Evolutionary conservation across 257 asterid genomes (phyloP).

Genomic region (Nicotiana sylvestris): DNA sequence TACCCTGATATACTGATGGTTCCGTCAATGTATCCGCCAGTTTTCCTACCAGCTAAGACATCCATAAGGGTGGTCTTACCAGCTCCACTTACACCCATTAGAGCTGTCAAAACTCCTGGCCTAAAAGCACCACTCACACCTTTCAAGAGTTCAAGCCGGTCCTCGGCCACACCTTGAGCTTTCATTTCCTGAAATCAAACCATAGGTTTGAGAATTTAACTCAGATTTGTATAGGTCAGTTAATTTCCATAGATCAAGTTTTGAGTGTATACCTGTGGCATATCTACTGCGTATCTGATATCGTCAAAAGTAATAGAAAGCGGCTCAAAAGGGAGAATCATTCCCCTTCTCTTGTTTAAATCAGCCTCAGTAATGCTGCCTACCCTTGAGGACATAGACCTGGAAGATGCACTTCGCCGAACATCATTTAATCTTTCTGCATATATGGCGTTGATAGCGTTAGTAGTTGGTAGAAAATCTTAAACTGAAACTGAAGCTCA

Average conservation of each 20-base stretch:
- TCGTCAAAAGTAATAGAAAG: constrained; percentile 70
- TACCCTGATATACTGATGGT: constrained; percentile 63
- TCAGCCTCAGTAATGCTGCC: constrained; percentile 33
- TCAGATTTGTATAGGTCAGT: neutral
- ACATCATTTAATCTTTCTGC: constrained; percentile 33
- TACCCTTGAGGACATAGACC: constrained; percentile 40
- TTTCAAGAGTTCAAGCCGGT: constrained; percentile 58
- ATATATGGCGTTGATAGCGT: neutral
- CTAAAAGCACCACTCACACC: constrained; percentile 76
- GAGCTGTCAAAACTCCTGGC: constrained; percentile 79
- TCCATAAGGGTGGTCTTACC: constrained; percentile 84
- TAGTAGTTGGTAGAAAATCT: neutral
- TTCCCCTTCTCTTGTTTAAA: constrained; percentile 55
- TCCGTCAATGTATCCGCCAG: constrained; percentile 72
- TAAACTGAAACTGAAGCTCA: neutral
- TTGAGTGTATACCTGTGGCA: constrained; percentile 55
- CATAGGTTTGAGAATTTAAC: neutral
- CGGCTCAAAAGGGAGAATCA: constrained; percentile 81
- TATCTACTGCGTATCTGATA: constrained; percentile 66
- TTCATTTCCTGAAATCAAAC: constrained; percentile 56
- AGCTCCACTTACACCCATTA: constrained; percentile 86
- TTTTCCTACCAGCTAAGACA: constrained; percentile 78
- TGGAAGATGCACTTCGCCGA: constrained; percentile 33
- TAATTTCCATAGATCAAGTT: neutral
- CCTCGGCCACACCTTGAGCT: constrained; percentile 49